Conservation (phyloP, 371 early-diverging fungal genomes). For the Mucor lusitanicus region DNA sequence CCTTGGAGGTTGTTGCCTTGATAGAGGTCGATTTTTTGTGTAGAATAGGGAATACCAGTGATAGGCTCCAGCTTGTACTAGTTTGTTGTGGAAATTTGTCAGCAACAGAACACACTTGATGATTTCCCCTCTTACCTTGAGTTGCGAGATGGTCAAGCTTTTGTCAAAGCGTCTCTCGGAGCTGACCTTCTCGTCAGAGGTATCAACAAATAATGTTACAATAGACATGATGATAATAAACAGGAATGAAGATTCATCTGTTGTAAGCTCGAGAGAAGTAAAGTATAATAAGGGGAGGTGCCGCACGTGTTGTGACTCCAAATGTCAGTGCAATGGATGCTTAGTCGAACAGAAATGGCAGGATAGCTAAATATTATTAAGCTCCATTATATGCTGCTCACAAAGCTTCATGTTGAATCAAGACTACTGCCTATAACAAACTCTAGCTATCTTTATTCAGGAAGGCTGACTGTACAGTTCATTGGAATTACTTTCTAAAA, state of each 20-base stretch:
- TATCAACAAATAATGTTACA: conserved; percentile 75
- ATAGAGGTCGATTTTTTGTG: conserved; percentile 69
- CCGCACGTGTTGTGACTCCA: neutral
- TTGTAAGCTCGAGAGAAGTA: neutral
- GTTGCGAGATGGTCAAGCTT: conserved; percentile 64
- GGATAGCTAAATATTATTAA: too few species aligned
- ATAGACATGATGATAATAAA: conserved; percentile 50
- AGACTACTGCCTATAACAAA: too few species aligned
- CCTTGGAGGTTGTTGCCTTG: conserved; percentile 63
- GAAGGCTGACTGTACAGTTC: too few species aligned
- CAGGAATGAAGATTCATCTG: neutral
- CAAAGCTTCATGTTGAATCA: too few species aligned
- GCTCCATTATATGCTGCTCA: too few species aligned
- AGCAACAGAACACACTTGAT: neutral
- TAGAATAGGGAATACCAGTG: conserved; percentile 80
- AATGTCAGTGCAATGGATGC: neutral
- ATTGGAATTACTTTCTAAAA: too few species aligned
- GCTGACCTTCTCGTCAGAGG: conserved; percentile 58
- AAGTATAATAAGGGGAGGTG: neutral
- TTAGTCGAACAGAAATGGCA: too few species aligned
- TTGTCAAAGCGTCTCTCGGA: conserved; percentile 84
- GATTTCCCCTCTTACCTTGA: conserved; percentile 60
- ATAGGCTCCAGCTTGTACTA: conserved; percentile 88
- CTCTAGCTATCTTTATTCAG: too few species aligned
- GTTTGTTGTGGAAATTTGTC: neutral